A percentile compares a stretch with the other conserved stretches of the same genome.
phyloP scores from a whole-genome alignment of 2,329 filamentous ascomycete species.

The Penicillium concentricum region DNA sequence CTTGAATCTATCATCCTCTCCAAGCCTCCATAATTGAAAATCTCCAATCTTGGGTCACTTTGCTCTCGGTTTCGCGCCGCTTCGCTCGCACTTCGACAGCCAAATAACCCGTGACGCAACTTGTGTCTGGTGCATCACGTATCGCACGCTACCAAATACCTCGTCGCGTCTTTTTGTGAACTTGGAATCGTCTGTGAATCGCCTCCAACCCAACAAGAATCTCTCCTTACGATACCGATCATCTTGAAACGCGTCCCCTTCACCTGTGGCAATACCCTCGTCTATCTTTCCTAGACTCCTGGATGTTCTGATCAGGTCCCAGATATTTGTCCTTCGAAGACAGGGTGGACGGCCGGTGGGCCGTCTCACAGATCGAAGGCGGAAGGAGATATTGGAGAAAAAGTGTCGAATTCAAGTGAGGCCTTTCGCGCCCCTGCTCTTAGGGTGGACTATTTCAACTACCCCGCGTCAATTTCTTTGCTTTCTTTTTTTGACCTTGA shows the following conservation, averaged over 20 bases:
- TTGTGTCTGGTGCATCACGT: not conserved
- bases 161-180: not conserved
- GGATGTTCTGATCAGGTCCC: slow-evolving; percentile 9
- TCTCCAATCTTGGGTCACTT: not conserved
- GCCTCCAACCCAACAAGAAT: not conserved
- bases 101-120: not conserved
- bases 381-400: slow-evolving; percentile 10
- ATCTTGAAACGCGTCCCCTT: not conserved
- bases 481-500: not conserved
- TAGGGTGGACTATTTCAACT: not conserved
- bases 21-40: not conserved
- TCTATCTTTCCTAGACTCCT: slow-evolving; percentile 4
- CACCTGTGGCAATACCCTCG: not conserved
- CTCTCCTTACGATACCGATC: slow-evolving; percentile 1
- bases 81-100: not conserved
- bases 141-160: not conserved
- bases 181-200: not conserved
- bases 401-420: not conserved
- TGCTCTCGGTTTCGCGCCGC: not conserved
- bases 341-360: slow-evolving; percentile 26
- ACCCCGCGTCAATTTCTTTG: not conserved
- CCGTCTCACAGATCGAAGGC: slow-evolving; percentile 23
- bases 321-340: slow-evolving; percentile 9
- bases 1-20: too few species aligned
- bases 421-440: not conserved